A percentile compares a stretch with the other conserved stretches of the same genome.
Conservation (phyloP, 208 protist species). For the Crithidia thermophila region DNA sequence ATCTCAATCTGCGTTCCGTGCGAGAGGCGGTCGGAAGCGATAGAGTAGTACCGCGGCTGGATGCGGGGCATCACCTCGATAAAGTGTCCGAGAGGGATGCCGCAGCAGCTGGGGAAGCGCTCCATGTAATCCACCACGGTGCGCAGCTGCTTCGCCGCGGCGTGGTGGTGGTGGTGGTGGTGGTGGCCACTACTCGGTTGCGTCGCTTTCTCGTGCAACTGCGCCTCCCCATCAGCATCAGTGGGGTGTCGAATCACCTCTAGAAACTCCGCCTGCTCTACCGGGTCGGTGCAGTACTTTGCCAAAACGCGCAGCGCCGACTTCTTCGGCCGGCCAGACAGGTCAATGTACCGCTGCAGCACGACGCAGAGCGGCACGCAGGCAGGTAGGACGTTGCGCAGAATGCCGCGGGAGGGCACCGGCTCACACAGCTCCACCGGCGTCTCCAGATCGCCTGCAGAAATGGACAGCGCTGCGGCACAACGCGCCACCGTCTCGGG, state of each 20-base stretch:
- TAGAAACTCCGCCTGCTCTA: slow-evolving; percentile 61
- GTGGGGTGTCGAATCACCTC: slow-evolving; percentile 32
- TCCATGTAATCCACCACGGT: slow-evolving; percentile 81
- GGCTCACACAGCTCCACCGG: slow-evolving; percentile 55
- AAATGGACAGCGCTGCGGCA: slow-evolving; percentile 53
- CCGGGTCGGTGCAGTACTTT: slow-evolving; percentile 60
- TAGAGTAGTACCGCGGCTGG: slow-evolving; percentile 96
- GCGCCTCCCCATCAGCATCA: neutral
- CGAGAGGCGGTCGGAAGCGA: slow-evolving; percentile 88
- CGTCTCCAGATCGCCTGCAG: slow-evolving; percentile 37
- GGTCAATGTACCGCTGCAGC: slow-evolving; percentile 79
- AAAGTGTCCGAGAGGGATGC: slow-evolving; percentile 67
- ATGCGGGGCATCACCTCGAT: slow-evolving; percentile 91
- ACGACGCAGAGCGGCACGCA: slow-evolving; percentile 58
- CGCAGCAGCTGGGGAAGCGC: slow-evolving; percentile 68
- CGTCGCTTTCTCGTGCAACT: too few relatives aligned
- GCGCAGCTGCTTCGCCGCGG: slow-evolving; percentile 24
- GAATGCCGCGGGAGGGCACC: slow-evolving; percentile 27
- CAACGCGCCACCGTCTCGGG: slow-evolving; percentile 68
- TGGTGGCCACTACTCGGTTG: too few relatives aligned
- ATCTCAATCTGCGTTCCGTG: slow-evolving; percentile 74
- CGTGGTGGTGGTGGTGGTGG: neutral
- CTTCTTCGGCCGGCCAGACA: slow-evolving; percentile 72
- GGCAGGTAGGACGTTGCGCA: slow-evolving; percentile 68
- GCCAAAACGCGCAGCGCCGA: slow-evolving; percentile 66